Evolutionary conservation across 495 filamentous ascomycete genomes (phyloP).

Genomic region (Penicillium longicatenatum): DNA sequence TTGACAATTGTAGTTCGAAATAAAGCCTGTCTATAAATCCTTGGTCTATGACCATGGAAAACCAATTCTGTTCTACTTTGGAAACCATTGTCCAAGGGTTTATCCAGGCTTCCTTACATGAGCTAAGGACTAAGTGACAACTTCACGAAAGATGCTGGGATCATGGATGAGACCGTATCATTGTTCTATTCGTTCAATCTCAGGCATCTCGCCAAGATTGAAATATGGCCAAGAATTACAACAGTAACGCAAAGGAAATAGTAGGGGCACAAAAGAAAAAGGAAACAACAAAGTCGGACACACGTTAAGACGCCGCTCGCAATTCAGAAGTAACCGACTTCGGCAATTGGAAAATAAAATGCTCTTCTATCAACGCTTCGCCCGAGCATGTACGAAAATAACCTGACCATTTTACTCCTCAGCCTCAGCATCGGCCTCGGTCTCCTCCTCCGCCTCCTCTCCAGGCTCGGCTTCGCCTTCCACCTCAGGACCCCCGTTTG

Average conservation of each 20-base stretch:
- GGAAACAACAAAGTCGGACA: slow-evolving; percentile 26
- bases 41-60: no score
- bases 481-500: slow-evolving; percentile 39
- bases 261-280: slow-evolving; percentile 9
- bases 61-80: no score
- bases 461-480: slow-evolving; percentile 23
- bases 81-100: no score
- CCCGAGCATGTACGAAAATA: slow-evolving; percentile 23
- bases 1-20: no score
- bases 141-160: not conserved
- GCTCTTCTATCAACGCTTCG: slow-evolving; percentile 30
- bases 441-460: slow-evolving; percentile 17
- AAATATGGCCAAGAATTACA: slow-evolving; percentile 20
- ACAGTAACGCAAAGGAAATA: slow-evolving; percentile 7
- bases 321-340: slow-evolving; percentile 30
- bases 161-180: not conserved
- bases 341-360: slow-evolving; percentile 25
- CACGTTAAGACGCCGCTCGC: slow-evolving; percentile 40
- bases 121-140: no score
- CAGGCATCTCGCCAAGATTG: slow-evolving; percentile 10
- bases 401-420: slow-evolving; percentile 29
- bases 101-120: no score
- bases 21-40: no score
- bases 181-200: slow-evolving; percentile 20
- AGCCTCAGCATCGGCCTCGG: slow-evolving; percentile 19